phyloP scores from a whole-genome alignment of 2,329 filamentous ascomycete species.

The Lecanoromycetidae sp. region DNA sequence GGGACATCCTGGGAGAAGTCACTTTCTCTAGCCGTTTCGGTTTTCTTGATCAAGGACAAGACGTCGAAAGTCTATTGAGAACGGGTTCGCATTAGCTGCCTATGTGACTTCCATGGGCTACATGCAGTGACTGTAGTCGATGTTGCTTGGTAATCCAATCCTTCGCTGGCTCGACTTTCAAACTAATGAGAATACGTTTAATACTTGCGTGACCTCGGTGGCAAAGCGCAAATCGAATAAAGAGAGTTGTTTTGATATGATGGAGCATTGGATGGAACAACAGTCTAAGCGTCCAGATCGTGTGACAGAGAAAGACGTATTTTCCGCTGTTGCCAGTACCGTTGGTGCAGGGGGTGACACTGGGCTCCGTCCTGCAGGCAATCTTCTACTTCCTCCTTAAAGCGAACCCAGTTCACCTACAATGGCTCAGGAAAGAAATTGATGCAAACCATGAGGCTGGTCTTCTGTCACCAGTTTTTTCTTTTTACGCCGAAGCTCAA shows the following conservation, averaged over 20 bases:
- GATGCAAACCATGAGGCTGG: conserved; percentile 9
- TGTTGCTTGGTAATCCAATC: conserved; percentile 29
- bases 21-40: conserved; percentile 28
- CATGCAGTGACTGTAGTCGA: conserved; percentile 27
- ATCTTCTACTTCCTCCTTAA: conserved; percentile 29
- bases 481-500: conserved; percentile 23
- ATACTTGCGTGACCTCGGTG: conserved; percentile 26
- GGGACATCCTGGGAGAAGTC: conserved; percentile 28
- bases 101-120: conserved; percentile 28
- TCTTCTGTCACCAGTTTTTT: conserved; percentile 1
- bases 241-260: conserved; percentile 26
- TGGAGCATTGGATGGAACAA: conserved; percentile 28
- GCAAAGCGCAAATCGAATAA: conserved; percentile 25
- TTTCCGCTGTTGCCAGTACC: conserved; percentile 26
- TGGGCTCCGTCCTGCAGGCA: conserved; percentile 26
- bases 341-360: conserved; percentile 31
- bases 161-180: conserved; percentile 27
- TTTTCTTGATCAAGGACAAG: conserved; percentile 25
- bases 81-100: conserved; percentile 18
- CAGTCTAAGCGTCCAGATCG: conserved; percentile 25
- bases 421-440: conserved; percentile 20
- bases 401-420: conserved; percentile 20
- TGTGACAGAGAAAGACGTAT: conserved; percentile 26
- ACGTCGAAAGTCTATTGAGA: conserved; percentile 30
- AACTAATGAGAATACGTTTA: conserved; percentile 29